Percentiles rank a stretch among this genome's conserved stretches.
phyloP scores from a whole-genome alignment of 1,284 basidiomycete genomes.

The Pseudozyma sp. region DNA sequence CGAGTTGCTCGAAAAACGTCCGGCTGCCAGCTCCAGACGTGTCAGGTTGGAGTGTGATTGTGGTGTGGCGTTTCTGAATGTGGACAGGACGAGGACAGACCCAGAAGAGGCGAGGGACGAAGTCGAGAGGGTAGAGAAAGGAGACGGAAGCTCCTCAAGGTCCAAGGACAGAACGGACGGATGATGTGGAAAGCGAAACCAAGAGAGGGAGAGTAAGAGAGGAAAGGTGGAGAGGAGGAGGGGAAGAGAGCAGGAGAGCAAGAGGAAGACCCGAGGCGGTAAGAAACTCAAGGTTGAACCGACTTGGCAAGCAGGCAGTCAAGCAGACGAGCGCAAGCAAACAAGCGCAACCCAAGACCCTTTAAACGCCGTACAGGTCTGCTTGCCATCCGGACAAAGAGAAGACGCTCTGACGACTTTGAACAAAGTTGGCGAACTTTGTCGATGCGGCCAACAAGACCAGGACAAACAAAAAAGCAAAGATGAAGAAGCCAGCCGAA shows the following conservation, averaged over 20 bases:
- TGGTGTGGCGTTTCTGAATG: too few relatives aligned
- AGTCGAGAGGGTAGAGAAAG: neutral
- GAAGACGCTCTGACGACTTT: too few relatives aligned
- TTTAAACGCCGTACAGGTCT: conserved; percentile 18
- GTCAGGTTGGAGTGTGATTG: too few relatives aligned
- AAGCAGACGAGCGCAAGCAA: neutral
- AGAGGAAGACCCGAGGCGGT: too few relatives aligned
- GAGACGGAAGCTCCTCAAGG: too few relatives aligned
- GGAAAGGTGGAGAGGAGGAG: neutral
- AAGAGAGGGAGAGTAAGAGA: neutral
- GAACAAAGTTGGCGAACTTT: neutral
- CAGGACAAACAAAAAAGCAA: neutral
- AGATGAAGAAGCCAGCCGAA: too few relatives aligned
- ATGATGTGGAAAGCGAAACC: too few relatives aligned
- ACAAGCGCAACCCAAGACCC: conserved; percentile 7
- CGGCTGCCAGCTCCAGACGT: conserved; percentile 2
- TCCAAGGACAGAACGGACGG: neutral
- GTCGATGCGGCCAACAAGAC: conserved; percentile 1
- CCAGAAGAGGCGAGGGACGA: neutral
- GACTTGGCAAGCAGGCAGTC: neutral
- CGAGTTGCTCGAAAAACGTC: neutral
- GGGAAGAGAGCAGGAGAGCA: neutral
- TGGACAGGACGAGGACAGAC: neutral
- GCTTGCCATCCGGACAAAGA: conserved; percentile 1
- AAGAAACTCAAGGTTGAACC: conserved; percentile 31